Percentiles rank a stretch among this genome's conserved stretches.
Evolutionary conservation across 139 green algal species (phyloP).

Genomic region (Medakamo hakoo): DNA sequence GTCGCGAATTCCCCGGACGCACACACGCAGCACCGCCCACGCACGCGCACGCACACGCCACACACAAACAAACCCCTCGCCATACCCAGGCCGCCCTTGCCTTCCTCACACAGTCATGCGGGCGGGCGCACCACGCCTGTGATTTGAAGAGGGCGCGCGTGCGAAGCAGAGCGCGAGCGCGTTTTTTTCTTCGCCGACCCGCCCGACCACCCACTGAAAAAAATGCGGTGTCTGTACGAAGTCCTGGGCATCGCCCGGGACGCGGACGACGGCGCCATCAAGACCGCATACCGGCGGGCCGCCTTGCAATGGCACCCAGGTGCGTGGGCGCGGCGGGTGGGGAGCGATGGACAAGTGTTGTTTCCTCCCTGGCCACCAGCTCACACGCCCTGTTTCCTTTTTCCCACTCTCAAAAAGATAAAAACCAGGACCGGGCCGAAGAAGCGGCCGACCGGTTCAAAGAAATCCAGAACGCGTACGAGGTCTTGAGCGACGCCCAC

Average conservation of each 20-base stretch:
- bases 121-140: no score
- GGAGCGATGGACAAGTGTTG: no score
- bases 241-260: slow-evolving; percentile 43
- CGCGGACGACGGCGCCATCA: slow-evolving; percentile 46
- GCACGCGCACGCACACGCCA: background rate
- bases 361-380: no score
- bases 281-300: slow-evolving; percentile 48
- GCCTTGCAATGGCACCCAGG: slow-evolving; percentile 33
- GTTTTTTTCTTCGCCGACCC: no score
- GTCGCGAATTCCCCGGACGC: background rate
- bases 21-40: background rate
- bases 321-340: background rate
- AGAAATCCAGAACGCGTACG: slow-evolving; percentile 87
- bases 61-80: background rate
- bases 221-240: slow-evolving; percentile 63
- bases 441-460: slow-evolving; percentile 72
- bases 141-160: no score
- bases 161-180: no score
- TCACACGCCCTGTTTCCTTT: no score
- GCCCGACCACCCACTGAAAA: background rate
- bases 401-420: slow-evolving; percentile 39
- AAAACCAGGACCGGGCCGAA: slow-evolving; percentile 52
- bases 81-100: no score
- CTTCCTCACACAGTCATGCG: no score
- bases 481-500: slow-evolving; percentile 83